Evolutionary conservation across 345 rosid genomes (phyloP), one percentile per base, ranked within the genome.

Genomic region (Theobroma cacao): DNA sequence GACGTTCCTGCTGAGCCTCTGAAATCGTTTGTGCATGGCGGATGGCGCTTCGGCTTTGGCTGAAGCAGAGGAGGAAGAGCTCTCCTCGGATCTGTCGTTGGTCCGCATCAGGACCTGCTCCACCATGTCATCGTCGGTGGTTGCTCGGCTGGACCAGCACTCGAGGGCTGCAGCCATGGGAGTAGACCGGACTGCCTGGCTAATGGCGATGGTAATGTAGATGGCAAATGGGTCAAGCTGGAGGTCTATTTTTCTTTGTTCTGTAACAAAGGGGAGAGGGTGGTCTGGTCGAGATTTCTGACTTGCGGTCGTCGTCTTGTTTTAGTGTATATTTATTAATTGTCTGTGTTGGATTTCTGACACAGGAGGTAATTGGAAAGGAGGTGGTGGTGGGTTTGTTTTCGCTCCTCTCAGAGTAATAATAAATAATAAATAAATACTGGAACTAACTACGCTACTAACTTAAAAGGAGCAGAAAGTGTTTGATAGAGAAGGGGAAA

Each of bases 81-180:
- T 59, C 5, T 71, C 88, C 86, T 92, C 97, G 61, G 97, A 93
- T 88, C 99, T 83, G 86, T 92, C 88, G 67, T 86, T 83, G 17
- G 95, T 83, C 24, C 93, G 90, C 98, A 95, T 92, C 79, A 95
- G 88, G 69, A 93, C 99, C 82, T 95, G 96, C 88, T 95, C 99
- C 53, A 93, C 96, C 86, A 87, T 75, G 84, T 95, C 99, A 83
- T 95, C 98, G 80, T 91, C 97, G 72, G 91, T 86, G 84, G 88
- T 91, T 80, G 96, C 84, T 65, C 98, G 85, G 80, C 97, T 89
- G 3, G 98, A 92, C 98, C 98, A 92, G 91, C 99, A 95, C 84
- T 95, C 99, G 9, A 95, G 79, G 3, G 99, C 97, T n/a, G 98
- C 98, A 65, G 98, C 94, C 99, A 95, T 92, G 77, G 73, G 12